A percentile compares a stretch with the other conserved stretches of the same genome.
These are phyloP conservation scores for Chalciporus sphaerocephalus DNA, from an alignment of 768 basidiomycete species.

Conservation along the genomic window DNA sequence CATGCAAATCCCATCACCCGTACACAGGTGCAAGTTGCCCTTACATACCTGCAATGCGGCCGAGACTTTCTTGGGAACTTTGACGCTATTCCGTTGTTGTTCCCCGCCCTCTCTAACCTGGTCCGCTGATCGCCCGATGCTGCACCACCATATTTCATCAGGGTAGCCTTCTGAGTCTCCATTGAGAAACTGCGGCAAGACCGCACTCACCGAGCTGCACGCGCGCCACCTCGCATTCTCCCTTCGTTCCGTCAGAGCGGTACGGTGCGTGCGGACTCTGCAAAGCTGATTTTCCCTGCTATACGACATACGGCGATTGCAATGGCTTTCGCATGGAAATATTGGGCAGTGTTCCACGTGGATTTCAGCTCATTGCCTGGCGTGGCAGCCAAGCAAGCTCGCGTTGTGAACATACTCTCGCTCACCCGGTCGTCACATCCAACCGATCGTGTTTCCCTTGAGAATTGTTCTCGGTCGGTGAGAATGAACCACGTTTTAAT, in stretches of 20 bases:
- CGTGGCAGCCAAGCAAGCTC: constrained; percentile 2
- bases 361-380: background rate
- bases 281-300: constrained; percentile 1
- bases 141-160: constrained; percentile 24
- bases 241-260: constrained; percentile 15
- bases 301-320: background rate
- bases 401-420: background rate
- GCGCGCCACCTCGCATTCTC: constrained; percentile 12
- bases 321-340: background rate
- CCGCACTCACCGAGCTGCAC: constrained; percentile 18
- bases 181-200: constrained; percentile 20
- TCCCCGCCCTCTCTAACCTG: constrained; percentile 21
- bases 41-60: background rate
- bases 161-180: background rate
- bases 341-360: background rate
- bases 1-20: constrained; percentile 24
- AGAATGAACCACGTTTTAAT: constrained; percentile 12
- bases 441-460: background rate
- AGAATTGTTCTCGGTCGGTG: constrained; percentile 14
- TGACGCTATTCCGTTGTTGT: constrained; percentile 21
- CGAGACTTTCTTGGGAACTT: constrained; percentile 11
- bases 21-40: background rate
- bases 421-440: background rate
- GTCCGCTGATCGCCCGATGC: constrained; percentile 29
- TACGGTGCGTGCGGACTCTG: constrained; percentile 2